Percentiles rank a stretch among this genome's conserved stretches.
These are phyloP conservation scores for Cyberlindnera subsufficiens DNA, from an alignment of 805 yeast genomes.

Conservation along the genomic window DNA sequence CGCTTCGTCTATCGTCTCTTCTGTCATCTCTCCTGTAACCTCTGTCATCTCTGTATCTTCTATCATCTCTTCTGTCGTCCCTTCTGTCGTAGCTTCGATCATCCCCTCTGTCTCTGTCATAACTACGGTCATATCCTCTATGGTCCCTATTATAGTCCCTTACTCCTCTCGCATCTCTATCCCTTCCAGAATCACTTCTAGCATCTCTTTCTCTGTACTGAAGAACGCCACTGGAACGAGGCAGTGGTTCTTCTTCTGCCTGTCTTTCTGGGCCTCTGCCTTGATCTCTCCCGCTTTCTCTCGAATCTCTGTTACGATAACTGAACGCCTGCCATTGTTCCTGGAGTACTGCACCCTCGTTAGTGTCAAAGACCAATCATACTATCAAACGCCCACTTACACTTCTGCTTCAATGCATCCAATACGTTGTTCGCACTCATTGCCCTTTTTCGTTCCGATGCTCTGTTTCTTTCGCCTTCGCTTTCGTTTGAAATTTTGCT, in stretches of 20 bases:
- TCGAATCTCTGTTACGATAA: too few relatives aligned
- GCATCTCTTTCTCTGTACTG: neutral
- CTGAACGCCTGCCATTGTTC: slow-evolving; percentile 7
- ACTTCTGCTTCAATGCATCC: slow-evolving; percentile 20
- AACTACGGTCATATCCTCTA: slow-evolving; percentile 1
- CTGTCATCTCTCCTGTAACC: slow-evolving; percentile 4
- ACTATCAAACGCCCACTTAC: slow-evolving; percentile 7
- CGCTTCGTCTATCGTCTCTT: slow-evolving; percentile 7
- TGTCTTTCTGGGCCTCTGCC: neutral
- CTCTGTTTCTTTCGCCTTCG: neutral
- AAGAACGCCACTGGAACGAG: neutral
- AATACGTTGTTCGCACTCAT: slow-evolving; percentile 21
- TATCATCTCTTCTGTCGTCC: slow-evolving; percentile 2
- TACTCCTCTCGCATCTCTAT: slow-evolving; percentile 6
- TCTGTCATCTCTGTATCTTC: slow-evolving; percentile 4
- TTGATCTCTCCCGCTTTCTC: too few relatives aligned
- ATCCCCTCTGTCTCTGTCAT: neutral
- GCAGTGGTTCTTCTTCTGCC: neutral
- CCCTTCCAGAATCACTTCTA: neutral
- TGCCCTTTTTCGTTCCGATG: neutral
- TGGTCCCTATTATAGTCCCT: slow-evolving; percentile 3
- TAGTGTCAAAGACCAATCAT: neutral
- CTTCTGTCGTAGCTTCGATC: neutral
- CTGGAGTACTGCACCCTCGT: slow-evolving; percentile 10
- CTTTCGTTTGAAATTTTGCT: neutral